Evolutionary conservation across 1,139 yeast species (phyloP).

Genomic region (Eremothecium cymbalariae): DNA sequence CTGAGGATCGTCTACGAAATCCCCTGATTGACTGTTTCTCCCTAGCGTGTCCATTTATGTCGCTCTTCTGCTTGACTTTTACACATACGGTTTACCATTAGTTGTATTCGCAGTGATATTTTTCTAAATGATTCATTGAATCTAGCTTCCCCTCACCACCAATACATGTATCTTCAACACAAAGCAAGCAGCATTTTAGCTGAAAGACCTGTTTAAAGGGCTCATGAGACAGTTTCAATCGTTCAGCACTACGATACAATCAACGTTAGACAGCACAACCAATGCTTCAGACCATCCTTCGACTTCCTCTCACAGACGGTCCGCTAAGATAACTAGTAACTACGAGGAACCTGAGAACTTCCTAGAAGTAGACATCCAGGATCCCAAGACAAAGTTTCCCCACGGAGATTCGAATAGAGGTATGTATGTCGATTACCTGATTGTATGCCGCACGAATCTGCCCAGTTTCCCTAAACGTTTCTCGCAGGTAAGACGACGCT

Average conservation of each 20-base stretch:
- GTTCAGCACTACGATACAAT: slow-evolving; percentile 26
- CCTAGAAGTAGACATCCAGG: slow-evolving; percentile 71
- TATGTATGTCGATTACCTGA: slow-evolving; percentile 85
- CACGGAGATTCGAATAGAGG: slow-evolving; percentile 56
- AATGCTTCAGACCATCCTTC: not conserved
- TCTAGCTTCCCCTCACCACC: no score
- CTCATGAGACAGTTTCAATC: slow-evolving; percentile 25
- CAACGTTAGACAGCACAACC: slow-evolving; percentile 14
- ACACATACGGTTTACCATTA: slow-evolving; percentile 3
- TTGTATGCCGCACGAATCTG: slow-evolving; percentile 75
- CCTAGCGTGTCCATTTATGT: no score
- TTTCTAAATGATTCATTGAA: no score
- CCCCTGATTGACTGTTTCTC: no score
- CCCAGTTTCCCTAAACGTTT: slow-evolving; percentile 71
- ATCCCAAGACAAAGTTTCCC: slow-evolving; percentile 38
- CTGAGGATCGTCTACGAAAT: slow-evolving; percentile 30
- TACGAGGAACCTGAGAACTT: slow-evolving; percentile 95
- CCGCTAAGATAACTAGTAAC: not conserved
- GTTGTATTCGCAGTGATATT: no score
- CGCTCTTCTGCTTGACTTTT: no score
- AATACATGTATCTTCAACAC: no score
- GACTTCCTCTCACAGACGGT: not conserved
- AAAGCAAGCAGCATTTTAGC: no score
- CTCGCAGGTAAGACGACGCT: slow-evolving; percentile 73
- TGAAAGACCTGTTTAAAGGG: no score